phyloP scores from a whole-genome alignment of 2,329 filamentous ascomycete genomes.

The Cadophora gregata region DNA sequence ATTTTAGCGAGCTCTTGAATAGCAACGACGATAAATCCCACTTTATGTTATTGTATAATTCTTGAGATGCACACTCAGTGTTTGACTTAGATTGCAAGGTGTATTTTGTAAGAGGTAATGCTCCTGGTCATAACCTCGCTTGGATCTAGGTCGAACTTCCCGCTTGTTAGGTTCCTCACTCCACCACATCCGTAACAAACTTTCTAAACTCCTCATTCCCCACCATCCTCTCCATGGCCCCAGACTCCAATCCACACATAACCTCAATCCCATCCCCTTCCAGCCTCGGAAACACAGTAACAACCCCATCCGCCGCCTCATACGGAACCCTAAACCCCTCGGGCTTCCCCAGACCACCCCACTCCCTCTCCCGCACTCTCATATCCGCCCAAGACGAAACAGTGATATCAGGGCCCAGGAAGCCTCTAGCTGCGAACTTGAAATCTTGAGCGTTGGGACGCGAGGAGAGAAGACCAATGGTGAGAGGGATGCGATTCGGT shows the following conservation, averaged over 20 bases:
- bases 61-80: too few species aligned
- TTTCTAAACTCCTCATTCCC: conserved; percentile 25
- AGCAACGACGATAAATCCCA: too few species aligned
- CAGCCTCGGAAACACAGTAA: conserved; percentile 28
- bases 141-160: too few species aligned
- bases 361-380: conserved; percentile 23
- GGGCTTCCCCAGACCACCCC: conserved; percentile 27
- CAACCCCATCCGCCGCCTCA: conserved; percentile 28
- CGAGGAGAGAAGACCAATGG: conserved; percentile 44
- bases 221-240: conserved; percentile 31
- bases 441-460: conserved; percentile 48
- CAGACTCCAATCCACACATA: conserved; percentile 26
- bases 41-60: too few species aligned
- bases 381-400: conserved; percentile 29
- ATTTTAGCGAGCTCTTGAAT: too few species aligned
- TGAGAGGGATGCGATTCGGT: conserved; percentile 47
- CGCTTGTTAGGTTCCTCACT: too few species aligned
- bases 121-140: too few species aligned
- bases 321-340: conserved; percentile 30
- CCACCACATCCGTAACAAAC: conserved; percentile 17
- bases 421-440: conserved; percentile 27
- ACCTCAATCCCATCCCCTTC: conserved; percentile 31
- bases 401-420: conserved; percentile 30
- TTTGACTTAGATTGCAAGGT: too few species aligned
- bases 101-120: too few species aligned